phyloP scores from a whole-genome alignment of 2,329 filamentous ascomycete genomes.

The Talaromyces albobiverticillius region DNA sequence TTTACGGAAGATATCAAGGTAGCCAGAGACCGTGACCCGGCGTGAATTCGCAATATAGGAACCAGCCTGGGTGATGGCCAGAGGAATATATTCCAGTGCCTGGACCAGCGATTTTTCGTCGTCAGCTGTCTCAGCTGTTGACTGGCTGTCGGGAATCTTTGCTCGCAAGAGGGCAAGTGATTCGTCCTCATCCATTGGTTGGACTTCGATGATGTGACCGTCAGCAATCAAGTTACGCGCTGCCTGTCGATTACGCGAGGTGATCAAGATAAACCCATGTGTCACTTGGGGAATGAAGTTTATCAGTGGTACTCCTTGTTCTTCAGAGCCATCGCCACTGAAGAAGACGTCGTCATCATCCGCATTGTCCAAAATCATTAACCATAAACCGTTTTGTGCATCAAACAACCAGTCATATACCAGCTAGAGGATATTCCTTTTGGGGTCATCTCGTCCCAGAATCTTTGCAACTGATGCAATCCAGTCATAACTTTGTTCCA shows the following conservation, averaged over 20 bases:
- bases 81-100: slow-evolving; percentile 26
- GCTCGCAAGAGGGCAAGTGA: slow-evolving; percentile 27
- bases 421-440: slow-evolving; percentile 29
- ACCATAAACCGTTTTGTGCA: slow-evolving; percentile 20
- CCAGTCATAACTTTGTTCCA: slow-evolving; percentile 33
- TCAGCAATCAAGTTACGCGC: slow-evolving; percentile 13
- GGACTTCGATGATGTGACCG: slow-evolving; percentile 17
- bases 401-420: slow-evolving; percentile 22
- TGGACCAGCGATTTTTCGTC: slow-evolving; percentile 14
- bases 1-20: slow-evolving; percentile 27
- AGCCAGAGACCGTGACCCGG: neutral
- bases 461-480: slow-evolving; percentile 32
- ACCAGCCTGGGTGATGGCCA: slow-evolving; percentile 30
- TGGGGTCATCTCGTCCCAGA: slow-evolving; percentile 27
- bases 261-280: slow-evolving; percentile 18
- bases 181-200: slow-evolving; percentile 25
- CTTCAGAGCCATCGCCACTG: neutral
- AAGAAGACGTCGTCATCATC: slow-evolving; percentile 21
- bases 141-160: slow-evolving; percentile 19
- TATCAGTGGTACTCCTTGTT: slow-evolving; percentile 8
- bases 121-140: neutral
- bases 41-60: slow-evolving; percentile 25
- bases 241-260: slow-evolving; percentile 14
- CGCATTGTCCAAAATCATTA: slow-evolving; percentile 26
- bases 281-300: slow-evolving; percentile 18